A percentile compares a stretch with the other conserved stretches of the same genome.
Conservation (phyloP, 331 rosid genomes). For the Quercus tomentella region DNA sequence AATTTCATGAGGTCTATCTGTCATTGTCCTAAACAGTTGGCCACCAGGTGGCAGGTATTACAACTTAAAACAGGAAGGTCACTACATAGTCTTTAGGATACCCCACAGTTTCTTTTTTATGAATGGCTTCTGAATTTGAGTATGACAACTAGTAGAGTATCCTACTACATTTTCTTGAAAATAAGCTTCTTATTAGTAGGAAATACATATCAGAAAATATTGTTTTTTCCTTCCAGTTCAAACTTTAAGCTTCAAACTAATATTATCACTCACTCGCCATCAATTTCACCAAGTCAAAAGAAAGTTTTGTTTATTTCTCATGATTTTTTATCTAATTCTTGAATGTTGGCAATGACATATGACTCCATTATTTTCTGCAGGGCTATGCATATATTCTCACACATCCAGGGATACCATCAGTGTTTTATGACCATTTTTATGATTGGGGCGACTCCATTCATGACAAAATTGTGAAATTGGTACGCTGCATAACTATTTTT, state of each 20-base stretch:
- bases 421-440: constrained; percentile 86
- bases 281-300: not conserved
- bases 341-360: not conserved
- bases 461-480: constrained; percentile 79
- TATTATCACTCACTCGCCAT: not conserved
- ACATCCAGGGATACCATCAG: constrained; percentile 90
- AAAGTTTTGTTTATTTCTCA: not conserved
- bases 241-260: not conserved
- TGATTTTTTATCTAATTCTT: not conserved
- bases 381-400: constrained; percentile 92
- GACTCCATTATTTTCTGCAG: constrained; percentile 27
- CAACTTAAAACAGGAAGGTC: too few relatives aligned
- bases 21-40: not conserved
- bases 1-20: not conserved
- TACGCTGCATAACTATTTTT: constrained; percentile 20
- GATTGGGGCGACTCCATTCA: constrained; percentile 62
- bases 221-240: not conserved
- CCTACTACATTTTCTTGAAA: not conserved
- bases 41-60: too few relatives aligned
- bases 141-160: not conserved
- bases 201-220: not conserved
- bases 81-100: not conserved
- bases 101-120: not conserved
- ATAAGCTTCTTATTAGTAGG: not conserved
- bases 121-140: not conserved